Evolutionary conservation across 768 basidiomycete species (phyloP).

Genomic region (Lyophyllum decastes): DNA sequence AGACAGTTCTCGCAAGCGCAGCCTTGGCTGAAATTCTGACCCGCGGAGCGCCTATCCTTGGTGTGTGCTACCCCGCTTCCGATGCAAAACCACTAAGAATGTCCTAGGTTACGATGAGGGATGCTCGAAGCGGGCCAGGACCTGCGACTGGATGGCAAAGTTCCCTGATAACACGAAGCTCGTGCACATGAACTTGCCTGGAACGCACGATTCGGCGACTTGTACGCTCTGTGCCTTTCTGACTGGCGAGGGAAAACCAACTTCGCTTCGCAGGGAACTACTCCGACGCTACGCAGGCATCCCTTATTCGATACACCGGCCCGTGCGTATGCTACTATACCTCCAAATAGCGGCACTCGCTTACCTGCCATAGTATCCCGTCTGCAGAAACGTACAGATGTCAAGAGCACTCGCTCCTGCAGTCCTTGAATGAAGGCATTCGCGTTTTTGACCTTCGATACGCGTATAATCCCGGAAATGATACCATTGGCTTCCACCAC

Average conservation of each 20-base stretch:
- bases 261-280: conserved; percentile 40
- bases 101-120: conserved; percentile 35
- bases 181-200: conserved; percentile 53
- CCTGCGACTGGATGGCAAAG: conserved; percentile 48
- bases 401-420: conserved; percentile 46
- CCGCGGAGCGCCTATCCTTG: conserved; percentile 33
- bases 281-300: conserved; percentile 39
- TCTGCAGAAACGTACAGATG: conserved; percentile 37
- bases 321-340: conserved; percentile 29
- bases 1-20: conserved; percentile 19
- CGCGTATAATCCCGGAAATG: conserved; percentile 52
- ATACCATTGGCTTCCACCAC: conserved; percentile 51
- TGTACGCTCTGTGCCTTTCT: conserved; percentile 25
- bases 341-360: no score
- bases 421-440: conserved; percentile 48
- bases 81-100: not conserved
- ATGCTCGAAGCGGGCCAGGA: conserved; percentile 32
- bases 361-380: conserved; percentile 27
- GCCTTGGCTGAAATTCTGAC: conserved; percentile 29
- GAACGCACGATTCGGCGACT: conserved; percentile 51
- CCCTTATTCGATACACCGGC: conserved; percentile 44
- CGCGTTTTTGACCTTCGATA: conserved; percentile 51
- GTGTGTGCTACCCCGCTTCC: conserved; percentile 11
- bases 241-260: not conserved
- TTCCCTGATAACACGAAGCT: conserved; percentile 42